phyloP scores from a whole-genome alignment of 208 protist genomes.

The Trypanosoma lewisi region DNA sequence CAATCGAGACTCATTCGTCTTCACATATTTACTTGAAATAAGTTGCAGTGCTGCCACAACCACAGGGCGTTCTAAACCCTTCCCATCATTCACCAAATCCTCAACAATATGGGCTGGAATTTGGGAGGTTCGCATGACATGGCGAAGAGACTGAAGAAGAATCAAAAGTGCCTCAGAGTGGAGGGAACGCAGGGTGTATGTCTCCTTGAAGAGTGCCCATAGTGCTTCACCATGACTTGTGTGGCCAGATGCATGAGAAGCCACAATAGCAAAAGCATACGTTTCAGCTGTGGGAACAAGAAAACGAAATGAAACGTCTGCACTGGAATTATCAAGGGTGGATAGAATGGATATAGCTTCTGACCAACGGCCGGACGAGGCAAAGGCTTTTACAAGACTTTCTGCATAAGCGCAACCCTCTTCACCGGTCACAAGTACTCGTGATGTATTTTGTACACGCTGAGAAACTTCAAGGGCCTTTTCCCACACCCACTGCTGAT shows the following conservation, averaged over 20 bases:
- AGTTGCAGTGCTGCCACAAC: slow-evolving; percentile 74
- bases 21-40: slow-evolving; percentile 38
- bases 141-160: slow-evolving; percentile 68
- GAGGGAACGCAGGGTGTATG: slow-evolving; percentile 52
- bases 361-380: slow-evolving; percentile 56
- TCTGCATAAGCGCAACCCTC: slow-evolving; percentile 77
- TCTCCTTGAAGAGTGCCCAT: slow-evolving; percentile 29
- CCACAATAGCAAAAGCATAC: slow-evolving; percentile 67
- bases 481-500: slow-evolving; percentile 35
- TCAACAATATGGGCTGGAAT: slow-evolving; percentile 42
- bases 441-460: slow-evolving; percentile 24
- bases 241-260: slow-evolving; percentile 57
- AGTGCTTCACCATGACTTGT: slow-evolving; percentile 52
- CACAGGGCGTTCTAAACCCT: slow-evolving; percentile 62
- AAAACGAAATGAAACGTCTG: slow-evolving; percentile 42
- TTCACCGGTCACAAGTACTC: slow-evolving; percentile 47
- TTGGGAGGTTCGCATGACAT: slow-evolving; percentile 33
- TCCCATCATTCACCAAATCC: slow-evolving; percentile 36
- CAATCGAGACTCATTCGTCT: slow-evolving; percentile 25
- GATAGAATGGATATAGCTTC: slow-evolving; percentile 46
- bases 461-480: slow-evolving; percentile 31
- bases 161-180: slow-evolving; percentile 70
- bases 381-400: slow-evolving; percentile 59
- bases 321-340: slow-evolving; percentile 40
- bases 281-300: slow-evolving; percentile 74